Evolutionary conservation across 164 flowering plant genomes (phyloP).

Genomic region (Amborella trichopoda): DNA sequence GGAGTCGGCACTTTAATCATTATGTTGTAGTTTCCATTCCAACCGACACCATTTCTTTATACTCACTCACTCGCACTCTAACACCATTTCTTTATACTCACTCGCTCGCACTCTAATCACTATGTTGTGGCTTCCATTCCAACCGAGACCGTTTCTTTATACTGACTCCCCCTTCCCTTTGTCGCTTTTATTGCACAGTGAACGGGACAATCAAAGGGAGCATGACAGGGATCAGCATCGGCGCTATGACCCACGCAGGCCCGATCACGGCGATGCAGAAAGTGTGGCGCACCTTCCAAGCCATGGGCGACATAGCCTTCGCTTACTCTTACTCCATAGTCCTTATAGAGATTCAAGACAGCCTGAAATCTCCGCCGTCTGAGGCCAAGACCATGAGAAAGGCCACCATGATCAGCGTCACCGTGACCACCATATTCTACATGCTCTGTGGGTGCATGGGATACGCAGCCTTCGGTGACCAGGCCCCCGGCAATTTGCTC

Average conservation of each 20-base stretch:
- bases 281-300: slow-evolving; percentile 62
- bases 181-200: slow-evolving; percentile 9
- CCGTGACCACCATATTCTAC: slow-evolving; percentile 43
- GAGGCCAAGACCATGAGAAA: slow-evolving; percentile 55
- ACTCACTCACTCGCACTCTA: neutral
- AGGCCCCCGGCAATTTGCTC: slow-evolving; percentile 42
- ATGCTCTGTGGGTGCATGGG: slow-evolving; percentile 63
- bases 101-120: too few relatives aligned
- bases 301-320: slow-evolving; percentile 65
- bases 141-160: neutral
- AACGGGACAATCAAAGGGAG: slow-evolving; percentile 33
- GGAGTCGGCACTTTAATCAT: neutral
- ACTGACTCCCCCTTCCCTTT: neutral
- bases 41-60: too few relatives aligned
- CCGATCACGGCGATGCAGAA: too few relatives aligned
- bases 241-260: slow-evolving; percentile 29
- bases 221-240: slow-evolving; percentile 49
- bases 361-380: slow-evolving; percentile 50
- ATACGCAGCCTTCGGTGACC: slow-evolving; percentile 58
- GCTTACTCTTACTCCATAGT: slow-evolving; percentile 66
- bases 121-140: too few relatives aligned
- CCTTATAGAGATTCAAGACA: slow-evolving; percentile 78
- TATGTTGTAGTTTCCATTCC: neutral
- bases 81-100: neutral
- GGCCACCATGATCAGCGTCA: slow-evolving; percentile 26